phyloP scores from a whole-genome alignment of 257 asterid species.

The Solanum virginianum region DNA sequence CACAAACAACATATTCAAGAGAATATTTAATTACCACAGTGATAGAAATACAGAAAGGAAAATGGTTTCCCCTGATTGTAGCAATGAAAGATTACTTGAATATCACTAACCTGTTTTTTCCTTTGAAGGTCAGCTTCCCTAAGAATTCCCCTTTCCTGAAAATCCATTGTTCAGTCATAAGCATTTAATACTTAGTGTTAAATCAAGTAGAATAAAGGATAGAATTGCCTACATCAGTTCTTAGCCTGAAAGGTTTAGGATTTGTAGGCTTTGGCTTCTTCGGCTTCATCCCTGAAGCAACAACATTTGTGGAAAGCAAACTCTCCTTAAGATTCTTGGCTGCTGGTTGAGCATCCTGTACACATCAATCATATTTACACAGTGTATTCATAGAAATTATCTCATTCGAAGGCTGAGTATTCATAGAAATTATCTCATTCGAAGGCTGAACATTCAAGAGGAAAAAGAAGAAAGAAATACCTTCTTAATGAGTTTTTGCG shows the following conservation, averaged over 20 bases:
- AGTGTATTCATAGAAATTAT: neutral
- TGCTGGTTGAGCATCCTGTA: conserved; percentile 28
- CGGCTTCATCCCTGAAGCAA: conserved; percentile 29
- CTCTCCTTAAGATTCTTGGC: conserved; percentile 28
- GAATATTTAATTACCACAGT: neutral
- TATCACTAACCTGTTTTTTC: conserved; percentile 29
- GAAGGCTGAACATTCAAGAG: neutral
- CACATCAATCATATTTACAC: neutral
- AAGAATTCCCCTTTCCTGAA: conserved; percentile 86
- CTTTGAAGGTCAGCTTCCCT: conserved; percentile 69
- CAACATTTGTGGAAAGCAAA: conserved; percentile 9
- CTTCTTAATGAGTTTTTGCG: conserved; percentile 20
- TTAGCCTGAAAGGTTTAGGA: conserved; percentile 90
- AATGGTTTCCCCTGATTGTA: neutral
- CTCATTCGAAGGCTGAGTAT: neutral
- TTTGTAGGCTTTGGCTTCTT: conserved; percentile 76
- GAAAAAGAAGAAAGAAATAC: conserved; percentile 9
- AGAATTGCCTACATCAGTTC: conserved; percentile 74
- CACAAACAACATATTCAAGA: neutral
- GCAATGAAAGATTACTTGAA: conserved; percentile 19
- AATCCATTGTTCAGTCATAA: conserved; percentile 3
- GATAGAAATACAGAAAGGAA: neutral
- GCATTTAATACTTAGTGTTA: neutral
- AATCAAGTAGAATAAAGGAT: neutral
- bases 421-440: neutral